Base-by-base conservation (phyloP, 768 basidiomycete genomes). In the Rhodotorula sphaerocarpa region DNA sequence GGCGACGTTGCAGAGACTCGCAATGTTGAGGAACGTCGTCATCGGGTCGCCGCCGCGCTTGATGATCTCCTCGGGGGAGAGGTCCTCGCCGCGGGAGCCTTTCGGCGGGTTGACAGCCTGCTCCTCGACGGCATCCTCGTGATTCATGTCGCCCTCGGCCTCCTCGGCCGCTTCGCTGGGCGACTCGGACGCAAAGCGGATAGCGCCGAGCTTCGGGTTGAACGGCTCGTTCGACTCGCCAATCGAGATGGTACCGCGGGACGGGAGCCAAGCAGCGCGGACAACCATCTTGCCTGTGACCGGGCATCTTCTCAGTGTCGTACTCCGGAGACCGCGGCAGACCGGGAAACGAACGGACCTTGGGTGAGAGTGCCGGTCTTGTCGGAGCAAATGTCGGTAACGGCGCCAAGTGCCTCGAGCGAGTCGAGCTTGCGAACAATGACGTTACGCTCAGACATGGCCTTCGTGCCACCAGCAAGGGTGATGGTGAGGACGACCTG, bases 381-480 rank as follows among this genome's bases (percentile, higher is more conserved):
- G 74, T 78, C 77, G 7, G 74, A 75, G 69, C 77, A 79, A 44
- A 79, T 76, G 61, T 77, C 76, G 54, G 77, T 76, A 5, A 78
- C 76, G 23, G 73, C 76, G 3, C 75, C 73, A 31, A 78, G 72
- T 6, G 75, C 75, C 58, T 79, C 78, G 63, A 78, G 75, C 15
- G 71, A 65, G 54, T 65, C 70, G 50, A 67, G 66, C 58, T 66
- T 61, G 45, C 77, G 70, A 34, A 77, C 76, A 30, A 79, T 66
- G 23, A 77, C 78, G 58, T 79, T 77, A 42, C 79, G 74, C 51
- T 75, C 75, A 7, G 80, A 79, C 72, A 83, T 79, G 55, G 80
- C 80, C 28, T 78, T 76, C 14, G 75, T 75, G 2, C 77, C 78
- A 21, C 79, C 79, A 36, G 83, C 81, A 50, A 83, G 71, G 2